These are phyloP conservation scores for Xylariaceae sp. DNA, from an alignment of 2,329 filamentous ascomycete genomes.

Conservation along the genomic window DNA sequence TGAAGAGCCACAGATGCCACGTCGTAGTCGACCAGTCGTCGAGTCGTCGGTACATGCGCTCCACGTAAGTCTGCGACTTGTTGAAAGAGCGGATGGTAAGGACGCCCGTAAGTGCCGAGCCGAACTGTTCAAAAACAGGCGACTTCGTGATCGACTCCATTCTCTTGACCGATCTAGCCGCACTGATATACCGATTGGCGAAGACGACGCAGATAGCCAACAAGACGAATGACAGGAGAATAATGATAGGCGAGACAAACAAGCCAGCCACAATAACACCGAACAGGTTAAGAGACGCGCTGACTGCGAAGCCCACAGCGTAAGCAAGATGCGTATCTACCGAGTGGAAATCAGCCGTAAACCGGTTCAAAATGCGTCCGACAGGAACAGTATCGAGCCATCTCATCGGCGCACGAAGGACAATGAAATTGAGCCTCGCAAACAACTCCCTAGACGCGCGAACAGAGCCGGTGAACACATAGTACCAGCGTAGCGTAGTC, in stretches of 20 bases:
- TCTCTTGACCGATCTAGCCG: constrained; percentile 68
- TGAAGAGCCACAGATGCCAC: constrained; percentile 66
- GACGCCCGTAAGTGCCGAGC: constrained; percentile 65
- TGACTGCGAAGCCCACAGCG: constrained; percentile 56
- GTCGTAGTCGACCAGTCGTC: constrained; percentile 62
- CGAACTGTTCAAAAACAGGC: constrained; percentile 76
- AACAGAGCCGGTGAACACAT: constrained; percentile 60
- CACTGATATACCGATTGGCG: constrained; percentile 60
- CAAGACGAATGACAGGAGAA: constrained; percentile 56
- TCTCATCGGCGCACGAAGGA: constrained; percentile 67
- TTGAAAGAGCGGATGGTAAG: constrained; percentile 71
- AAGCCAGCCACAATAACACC: constrained; percentile 63
- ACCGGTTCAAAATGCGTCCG: constrained; percentile 70
- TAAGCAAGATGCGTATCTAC: constrained; percentile 64
- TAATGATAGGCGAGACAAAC: constrained; percentile 62
- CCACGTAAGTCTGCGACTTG: constrained; percentile 60
- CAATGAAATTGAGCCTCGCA: constrained; percentile 57
- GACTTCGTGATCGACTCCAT: constrained; percentile 73
- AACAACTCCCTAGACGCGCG: constrained; percentile 66
- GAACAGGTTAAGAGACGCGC: constrained; percentile 56
- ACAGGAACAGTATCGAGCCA: constrained; percentile 78
- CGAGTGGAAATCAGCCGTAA: constrained; percentile 70
- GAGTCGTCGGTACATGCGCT: constrained; percentile 63
- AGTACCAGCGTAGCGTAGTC: constrained; percentile 58
- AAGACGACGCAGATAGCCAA: constrained; percentile 53